Conservation (phyloP, 169 alveolate species). For the Plasmodium chabaudi region DNA sequence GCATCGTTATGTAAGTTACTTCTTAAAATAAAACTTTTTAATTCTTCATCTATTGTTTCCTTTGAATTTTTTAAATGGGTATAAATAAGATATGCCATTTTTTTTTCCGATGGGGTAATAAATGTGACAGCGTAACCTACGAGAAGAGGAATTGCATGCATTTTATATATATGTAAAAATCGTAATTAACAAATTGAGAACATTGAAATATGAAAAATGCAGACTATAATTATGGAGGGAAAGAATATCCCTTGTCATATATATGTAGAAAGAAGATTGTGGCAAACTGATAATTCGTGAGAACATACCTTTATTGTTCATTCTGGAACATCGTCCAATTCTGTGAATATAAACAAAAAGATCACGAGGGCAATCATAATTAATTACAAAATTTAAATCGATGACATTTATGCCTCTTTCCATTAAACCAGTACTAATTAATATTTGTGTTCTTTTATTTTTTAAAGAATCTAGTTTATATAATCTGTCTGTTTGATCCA, state of each 20-base stretch:
- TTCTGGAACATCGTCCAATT: conserved; percentile 88
- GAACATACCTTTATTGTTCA: conserved; percentile 68
- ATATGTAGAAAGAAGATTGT: not conserved
- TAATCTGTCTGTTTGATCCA: conserved; percentile 97
- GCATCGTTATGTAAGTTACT: conserved; percentile 43
- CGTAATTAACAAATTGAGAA: not conserved
- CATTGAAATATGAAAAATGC: not conserved
- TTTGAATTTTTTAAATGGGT: conserved; percentile 40
- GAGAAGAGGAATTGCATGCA: not conserved
- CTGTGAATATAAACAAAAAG: conserved; percentile 97
- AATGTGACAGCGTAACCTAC: conserved; percentile 68
- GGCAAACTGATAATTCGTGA: not conserved
- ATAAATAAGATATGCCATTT: conserved; percentile 68
- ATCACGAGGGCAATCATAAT: conserved; percentile 97
- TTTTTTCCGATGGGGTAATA: conserved; percentile 60
- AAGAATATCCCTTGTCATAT: not conserved
- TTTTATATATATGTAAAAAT: not conserved
- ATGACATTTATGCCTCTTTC: conserved; percentile 99
- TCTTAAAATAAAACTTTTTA: conserved; percentile 31
- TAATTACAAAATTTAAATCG: conserved; percentile 97
- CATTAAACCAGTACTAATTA: conserved; percentile 98
- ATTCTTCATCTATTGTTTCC: conserved; percentile 34
- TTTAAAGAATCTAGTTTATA: conserved; percentile 97
- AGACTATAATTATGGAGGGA: not conserved
- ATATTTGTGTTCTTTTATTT: conserved; percentile 97